phyloP scores from a whole-genome alignment of 208 protist species.

The Leishmania braziliensis region DNA sequence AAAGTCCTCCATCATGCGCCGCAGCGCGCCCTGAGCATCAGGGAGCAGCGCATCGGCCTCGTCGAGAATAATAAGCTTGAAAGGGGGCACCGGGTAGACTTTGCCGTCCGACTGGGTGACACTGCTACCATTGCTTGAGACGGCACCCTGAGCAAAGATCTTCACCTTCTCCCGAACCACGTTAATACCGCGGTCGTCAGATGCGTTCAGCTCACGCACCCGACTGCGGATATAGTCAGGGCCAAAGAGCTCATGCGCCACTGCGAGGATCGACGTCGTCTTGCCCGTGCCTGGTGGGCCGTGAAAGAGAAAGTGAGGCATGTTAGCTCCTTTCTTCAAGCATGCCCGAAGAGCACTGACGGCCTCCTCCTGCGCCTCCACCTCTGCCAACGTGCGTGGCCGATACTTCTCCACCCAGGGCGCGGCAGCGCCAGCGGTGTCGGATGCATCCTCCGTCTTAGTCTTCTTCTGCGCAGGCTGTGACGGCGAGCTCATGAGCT shows the following conservation, averaged over 20 bases:
- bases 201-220: conserved; percentile 99
- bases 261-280: conserved; percentile 98
- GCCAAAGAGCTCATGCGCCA: conserved; percentile 97
- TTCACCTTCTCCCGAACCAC: conserved; percentile 99
- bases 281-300: conserved; percentile 99
- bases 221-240: conserved; percentile 85
- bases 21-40: conserved; percentile 98
- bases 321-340: conserved; percentile 81
- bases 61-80: conserved; percentile 99
- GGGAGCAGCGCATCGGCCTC: conserved; percentile 99
- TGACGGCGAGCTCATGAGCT: conserved; percentile 10
- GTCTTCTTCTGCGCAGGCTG: conserved; percentile 34
- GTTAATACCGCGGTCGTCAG: conserved; percentile 99
- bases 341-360: conserved; percentile 91
- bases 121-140: conserved; percentile 54
- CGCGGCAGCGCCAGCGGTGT: conserved; percentile 19
- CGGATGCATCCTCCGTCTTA: conserved; percentile 23
- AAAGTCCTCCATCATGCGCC: conserved; percentile 98
- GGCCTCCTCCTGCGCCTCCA: conserved; percentile 97
- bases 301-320: conserved; percentile 99
- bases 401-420: conserved; percentile 95
- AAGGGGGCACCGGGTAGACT: conserved; percentile 88
- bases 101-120: conserved; percentile 85
- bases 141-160: conserved; percentile 95
- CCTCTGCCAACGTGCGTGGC: conserved; percentile 93